Evolutionary conservation across 2,329 filamentous ascomycete genomes (phyloP), one percentile per base, ranked within the genome.

Genomic region (Capronia coronata): DNA sequence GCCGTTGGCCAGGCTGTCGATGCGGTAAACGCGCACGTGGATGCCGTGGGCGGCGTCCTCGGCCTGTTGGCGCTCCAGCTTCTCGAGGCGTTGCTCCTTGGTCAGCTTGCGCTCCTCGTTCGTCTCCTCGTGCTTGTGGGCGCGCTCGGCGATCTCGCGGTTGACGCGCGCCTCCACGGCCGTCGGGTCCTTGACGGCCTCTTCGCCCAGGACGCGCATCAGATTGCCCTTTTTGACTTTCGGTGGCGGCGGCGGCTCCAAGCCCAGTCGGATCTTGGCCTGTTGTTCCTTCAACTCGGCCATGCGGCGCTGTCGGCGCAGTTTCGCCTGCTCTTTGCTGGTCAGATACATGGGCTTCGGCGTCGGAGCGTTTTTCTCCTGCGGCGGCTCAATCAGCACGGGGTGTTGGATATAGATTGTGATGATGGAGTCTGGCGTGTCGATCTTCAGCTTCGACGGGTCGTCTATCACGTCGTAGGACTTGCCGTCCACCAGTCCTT

Each of bases 181-280:
- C 0, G 94, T 98, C 5, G 93, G 93, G 68, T 98, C 93, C 64
- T 95, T 94, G 59, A 98, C 91, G 14, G 84, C 84, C 68, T 88
- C 84, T 65, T 96, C 88, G 55, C 93, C 93, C 48, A 96, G 76
- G 23, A 98, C 93, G 50, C 90, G 84, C 93, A 98, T 98, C 64
- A 98, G 79, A 67, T 98, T 98, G 50, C 85, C 87, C 68, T 94
- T 94, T 71, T 96, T 97, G 60, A 98, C 88, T 69, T 97, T 98
- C 9, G 93, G 91, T 21, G 90, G 86, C 22, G 90, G 89, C 16
- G 91, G 87, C 2, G 90, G 88, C 52, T 91, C 84, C 11, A 98
- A 76, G 16, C 93, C 93, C 9, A 98, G 75, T 51, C 91, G 80
- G 55, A 97, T 93, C 72, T 98, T 97, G 30, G 91, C 90, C 69